These are phyloP conservation scores for Seminavis robusta DNA, from an alignment of 108 stramenopile genomes.

Conservation along the genomic window DNA sequence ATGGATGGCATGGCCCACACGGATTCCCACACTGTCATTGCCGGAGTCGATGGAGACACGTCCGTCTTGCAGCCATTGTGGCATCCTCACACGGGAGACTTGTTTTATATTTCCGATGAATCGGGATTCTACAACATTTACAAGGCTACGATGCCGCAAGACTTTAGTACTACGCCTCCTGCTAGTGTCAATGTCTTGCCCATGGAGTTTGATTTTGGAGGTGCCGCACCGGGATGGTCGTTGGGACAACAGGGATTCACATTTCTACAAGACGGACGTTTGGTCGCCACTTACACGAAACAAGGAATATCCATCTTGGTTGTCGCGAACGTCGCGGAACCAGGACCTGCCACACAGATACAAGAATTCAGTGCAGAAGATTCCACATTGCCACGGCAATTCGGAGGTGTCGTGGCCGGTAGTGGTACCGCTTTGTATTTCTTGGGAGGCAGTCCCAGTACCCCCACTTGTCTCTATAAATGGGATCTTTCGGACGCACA, in stretches of 20 bases:
- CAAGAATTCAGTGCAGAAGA: conserved; percentile 27
- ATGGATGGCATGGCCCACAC: background rate
- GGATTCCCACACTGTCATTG: conserved; percentile 33
- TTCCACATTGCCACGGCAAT: conserved; percentile 53
- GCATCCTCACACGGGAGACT: conserved; percentile 50
- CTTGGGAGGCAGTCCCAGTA: conserved; percentile 53
- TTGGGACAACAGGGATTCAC: conserved; percentile 56
- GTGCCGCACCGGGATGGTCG: conserved; percentile 59
- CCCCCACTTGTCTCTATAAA: conserved; percentile 46
- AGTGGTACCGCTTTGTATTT: conserved; percentile 46
- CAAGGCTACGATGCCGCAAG: conserved; percentile 8
- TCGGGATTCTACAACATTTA: conserved; percentile 73
- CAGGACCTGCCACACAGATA: conserved; percentile 14
- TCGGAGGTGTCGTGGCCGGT: conserved; percentile 32
- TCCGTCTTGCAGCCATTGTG: conserved; percentile 63
- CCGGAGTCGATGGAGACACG: conserved; percentile 53
- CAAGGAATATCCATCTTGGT: conserved; percentile 45
- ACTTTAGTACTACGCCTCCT: too few species aligned
- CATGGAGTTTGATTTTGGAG: conserved; percentile 58
- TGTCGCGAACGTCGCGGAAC: conserved; percentile 33
- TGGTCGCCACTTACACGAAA: conserved; percentile 46
- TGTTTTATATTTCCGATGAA: conserved; percentile 64
- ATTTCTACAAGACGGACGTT: conserved; percentile 51
- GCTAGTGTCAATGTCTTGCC: too few species aligned
- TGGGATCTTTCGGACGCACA: conserved; percentile 38